Conservation (phyloP, 495 filamentous ascomycete genomes). For the Penicillium pulvis region DNA sequence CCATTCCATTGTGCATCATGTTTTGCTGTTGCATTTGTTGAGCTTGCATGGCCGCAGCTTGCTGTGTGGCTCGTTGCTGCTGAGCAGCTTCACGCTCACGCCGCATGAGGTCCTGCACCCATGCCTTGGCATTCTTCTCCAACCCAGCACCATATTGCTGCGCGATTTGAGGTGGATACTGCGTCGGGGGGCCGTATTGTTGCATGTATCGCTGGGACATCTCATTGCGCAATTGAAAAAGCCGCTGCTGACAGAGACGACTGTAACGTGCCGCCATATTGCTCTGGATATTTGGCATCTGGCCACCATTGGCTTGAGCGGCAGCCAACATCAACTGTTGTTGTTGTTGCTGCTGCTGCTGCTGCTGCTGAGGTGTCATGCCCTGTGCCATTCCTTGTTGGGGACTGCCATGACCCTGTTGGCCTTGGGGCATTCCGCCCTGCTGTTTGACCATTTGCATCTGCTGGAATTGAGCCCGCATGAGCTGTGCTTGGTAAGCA, state of each 20-base stretch:
- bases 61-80: slow-evolving; percentile 37
- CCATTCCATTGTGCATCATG: slow-evolving; percentile 52
- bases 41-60: slow-evolving; percentile 31
- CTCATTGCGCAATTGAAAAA: slow-evolving; percentile 40
- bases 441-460: slow-evolving; percentile 47
- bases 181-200: slow-evolving; percentile 45
- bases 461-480: slow-evolving; percentile 44
- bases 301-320: slow-evolving; percentile 45
- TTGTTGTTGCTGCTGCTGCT: slow-evolving; percentile 41
- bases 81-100: slow-evolving; percentile 42
- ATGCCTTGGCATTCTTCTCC: slow-evolving; percentile 41
- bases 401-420: slow-evolving; percentile 32
- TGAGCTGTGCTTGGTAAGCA: slow-evolving; percentile 47
- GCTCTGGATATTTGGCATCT: slow-evolving; percentile 36
- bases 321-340: slow-evolving; percentile 47
- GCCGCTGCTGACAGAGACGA: slow-evolving; percentile 41
- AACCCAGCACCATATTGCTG: slow-evolving; percentile 42
- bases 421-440: slow-evolving; percentile 25
- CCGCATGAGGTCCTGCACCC: slow-evolving; percentile 51
- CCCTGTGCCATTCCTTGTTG: slow-evolving; percentile 17
- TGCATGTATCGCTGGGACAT: slow-evolving; percentile 41
- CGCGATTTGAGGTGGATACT: slow-evolving; percentile 46
- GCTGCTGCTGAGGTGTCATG: slow-evolving; percentile 32
- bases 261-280: slow-evolving; percentile 39
- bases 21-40: slow-evolving; percentile 51